These are phyloP conservation scores for Ceratobasidium sp. DNA, from an alignment of 1,284 basidiomycete genomes.

Conservation along the genomic window DNA sequence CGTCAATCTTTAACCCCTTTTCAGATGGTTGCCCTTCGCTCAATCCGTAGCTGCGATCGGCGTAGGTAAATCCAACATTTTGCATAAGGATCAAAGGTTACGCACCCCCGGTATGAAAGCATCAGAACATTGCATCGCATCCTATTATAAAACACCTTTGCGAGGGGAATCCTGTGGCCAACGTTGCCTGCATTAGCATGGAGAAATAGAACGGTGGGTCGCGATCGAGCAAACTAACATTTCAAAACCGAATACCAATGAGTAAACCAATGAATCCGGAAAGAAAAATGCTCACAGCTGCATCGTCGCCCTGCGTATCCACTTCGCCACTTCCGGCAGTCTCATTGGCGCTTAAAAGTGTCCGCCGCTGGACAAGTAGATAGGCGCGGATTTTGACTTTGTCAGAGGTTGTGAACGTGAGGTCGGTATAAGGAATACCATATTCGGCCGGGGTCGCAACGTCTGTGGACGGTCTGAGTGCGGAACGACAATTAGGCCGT, in stretches of 20 bases:
- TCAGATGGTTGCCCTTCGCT: conserved; percentile 61
- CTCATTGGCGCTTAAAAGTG: conserved; percentile 49
- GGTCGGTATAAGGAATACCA: conserved; percentile 79
- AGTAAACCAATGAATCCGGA: not conserved
- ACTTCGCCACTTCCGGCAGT: conserved; percentile 51
- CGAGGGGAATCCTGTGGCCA: conserved; percentile 91
- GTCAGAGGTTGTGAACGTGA: conserved; percentile 76
- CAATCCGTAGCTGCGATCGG: conserved; percentile 53
- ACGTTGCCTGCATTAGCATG: conserved; percentile 88
- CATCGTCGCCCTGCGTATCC: conserved; percentile 55
- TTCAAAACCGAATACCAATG: not conserved
- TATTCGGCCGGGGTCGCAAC: conserved; percentile 79
- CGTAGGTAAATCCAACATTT: not conserved
- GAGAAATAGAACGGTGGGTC: conserved; percentile 90
- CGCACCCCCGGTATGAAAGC: conserved; percentile 87
- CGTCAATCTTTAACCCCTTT: conserved; percentile 49
- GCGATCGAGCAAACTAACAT: conserved; percentile 71
- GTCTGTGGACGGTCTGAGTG: conserved; percentile 60
- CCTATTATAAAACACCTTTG: conserved; percentile 84
- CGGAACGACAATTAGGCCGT: not conserved
- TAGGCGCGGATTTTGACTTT: conserved; percentile 72
- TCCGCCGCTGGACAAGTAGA: conserved; percentile 64
- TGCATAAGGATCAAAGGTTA: conserved; percentile 22
- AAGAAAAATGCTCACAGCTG: conserved; percentile 59
- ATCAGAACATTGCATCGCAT: conserved; percentile 92